A percentile compares a stretch with the other conserved stretches of the same genome.
phyloP scores from a whole-genome alignment of 2,329 filamentous ascomycete species.

The Chaetomium sp. region DNA sequence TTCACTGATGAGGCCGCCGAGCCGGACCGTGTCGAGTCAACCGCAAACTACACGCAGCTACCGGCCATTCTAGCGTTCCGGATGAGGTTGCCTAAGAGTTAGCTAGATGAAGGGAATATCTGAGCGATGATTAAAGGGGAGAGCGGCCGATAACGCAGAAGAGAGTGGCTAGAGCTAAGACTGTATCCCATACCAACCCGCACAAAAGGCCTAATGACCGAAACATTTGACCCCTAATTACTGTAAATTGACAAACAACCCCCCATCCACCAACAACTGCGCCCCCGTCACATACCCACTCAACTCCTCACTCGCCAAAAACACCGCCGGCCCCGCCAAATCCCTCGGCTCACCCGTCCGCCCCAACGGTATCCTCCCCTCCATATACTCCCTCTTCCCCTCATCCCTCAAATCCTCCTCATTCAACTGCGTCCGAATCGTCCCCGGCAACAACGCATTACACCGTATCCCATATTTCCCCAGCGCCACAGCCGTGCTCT shows the following conservation, averaged over 20 bases:
- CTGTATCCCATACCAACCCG: background rate
- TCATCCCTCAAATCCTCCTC: conserved; percentile 73
- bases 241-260: conserved; percentile 83
- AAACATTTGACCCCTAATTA: conserved; percentile 29
- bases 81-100: conserved; percentile 7
- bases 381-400: conserved; percentile 69
- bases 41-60: conserved; percentile 35
- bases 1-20: conserved; percentile 33
- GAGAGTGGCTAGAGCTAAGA: too few species aligned
- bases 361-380: conserved; percentile 71
- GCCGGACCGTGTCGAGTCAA: conserved; percentile 28
- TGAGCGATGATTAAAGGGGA: too few species aligned
- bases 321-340: conserved; percentile 77
- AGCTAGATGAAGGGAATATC: too few species aligned
- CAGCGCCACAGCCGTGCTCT: conserved; percentile 72
- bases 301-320: conserved; percentile 71
- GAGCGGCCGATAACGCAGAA: too few species aligned
- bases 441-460: conserved; percentile 78
- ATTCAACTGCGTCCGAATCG: conserved; percentile 77
- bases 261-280: conserved; percentile 80
- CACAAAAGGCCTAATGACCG: too few species aligned
- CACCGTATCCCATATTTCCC: conserved; percentile 71
- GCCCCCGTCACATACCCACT: conserved; percentile 77
- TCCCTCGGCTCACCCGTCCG: conserved; percentile 66
- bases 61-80: conserved; percentile 33